These are phyloP conservation scores for Bolboschoenoplectus hybrid DNA, from an alignment of 202 grass and related monocot genomes.

Conservation along the genomic window DNA sequence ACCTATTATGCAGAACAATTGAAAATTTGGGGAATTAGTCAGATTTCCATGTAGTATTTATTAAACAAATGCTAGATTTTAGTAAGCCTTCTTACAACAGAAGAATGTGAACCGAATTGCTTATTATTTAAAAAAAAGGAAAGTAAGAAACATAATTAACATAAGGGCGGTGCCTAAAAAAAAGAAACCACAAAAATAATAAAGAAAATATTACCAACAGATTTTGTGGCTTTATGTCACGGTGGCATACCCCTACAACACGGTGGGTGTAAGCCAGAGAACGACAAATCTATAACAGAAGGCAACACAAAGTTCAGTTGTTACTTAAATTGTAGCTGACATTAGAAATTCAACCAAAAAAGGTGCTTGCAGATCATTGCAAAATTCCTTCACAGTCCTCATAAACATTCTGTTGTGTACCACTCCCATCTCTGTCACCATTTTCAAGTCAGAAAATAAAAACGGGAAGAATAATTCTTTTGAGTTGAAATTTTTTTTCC, in stretches of 20 bases:
- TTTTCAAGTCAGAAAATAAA: not conserved
- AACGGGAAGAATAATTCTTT: not conserved
- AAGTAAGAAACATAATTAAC: not conserved
- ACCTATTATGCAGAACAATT: constrained; percentile 58
- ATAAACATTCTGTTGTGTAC: not conserved
- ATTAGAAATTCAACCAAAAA: constrained; percentile 18
- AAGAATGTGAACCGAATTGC: constrained; percentile 10
- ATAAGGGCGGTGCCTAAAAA: not conserved
- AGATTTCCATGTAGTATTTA: constrained; percentile 29
- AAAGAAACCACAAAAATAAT: constrained; percentile 26
- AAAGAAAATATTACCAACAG: constrained; percentile 60
- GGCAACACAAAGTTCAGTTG: not conserved
- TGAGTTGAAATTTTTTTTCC: not conserved
- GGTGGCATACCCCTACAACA: constrained; percentile 90
- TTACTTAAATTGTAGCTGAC: not conserved
- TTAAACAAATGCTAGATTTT: constrained; percentile 5
- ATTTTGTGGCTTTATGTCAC: constrained; percentile 99
- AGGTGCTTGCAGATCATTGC: constrained; percentile 26
- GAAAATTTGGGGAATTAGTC: constrained; percentile 7
- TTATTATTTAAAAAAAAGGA: not conserved
- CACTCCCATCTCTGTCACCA: not conserved
- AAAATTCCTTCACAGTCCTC: constrained; percentile 17
- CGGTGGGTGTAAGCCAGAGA: constrained; percentile 83
- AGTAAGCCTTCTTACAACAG: constrained; percentile 10
- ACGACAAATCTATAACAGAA: constrained; percentile 71